phyloP scores from a whole-genome alignment of 1,284 basidiomycete species.

The Ceratobasidium sp. region DNA sequence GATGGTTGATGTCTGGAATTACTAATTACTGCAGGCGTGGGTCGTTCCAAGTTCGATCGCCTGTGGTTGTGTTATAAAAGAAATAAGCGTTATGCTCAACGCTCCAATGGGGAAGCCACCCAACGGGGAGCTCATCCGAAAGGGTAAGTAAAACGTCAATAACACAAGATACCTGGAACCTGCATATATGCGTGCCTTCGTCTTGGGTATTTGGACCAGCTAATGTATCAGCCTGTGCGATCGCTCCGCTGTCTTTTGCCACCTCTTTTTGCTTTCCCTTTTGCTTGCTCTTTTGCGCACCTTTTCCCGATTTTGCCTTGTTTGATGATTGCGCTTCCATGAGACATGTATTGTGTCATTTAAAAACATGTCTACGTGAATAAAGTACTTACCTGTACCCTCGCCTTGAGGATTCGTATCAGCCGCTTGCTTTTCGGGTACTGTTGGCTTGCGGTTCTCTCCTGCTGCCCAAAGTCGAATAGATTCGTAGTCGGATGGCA shows the following conservation, averaged over 20 bases:
- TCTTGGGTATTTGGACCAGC: not conserved
- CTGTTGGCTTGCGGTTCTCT: not conserved
- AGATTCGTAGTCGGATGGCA: conserved; percentile 13
- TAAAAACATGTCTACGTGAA: not conserved
- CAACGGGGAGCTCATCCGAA: conserved; percentile 4
- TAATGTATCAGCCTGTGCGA: not conserved
- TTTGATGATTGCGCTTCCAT: not conserved
- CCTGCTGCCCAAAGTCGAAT: not conserved
- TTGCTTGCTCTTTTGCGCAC: not conserved
- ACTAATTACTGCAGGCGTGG: not conserved
- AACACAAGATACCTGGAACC: not conserved
- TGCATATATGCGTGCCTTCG: not conserved
- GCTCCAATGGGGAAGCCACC: conserved; percentile 4
- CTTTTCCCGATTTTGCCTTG: not conserved
- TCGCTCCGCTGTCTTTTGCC: not conserved
- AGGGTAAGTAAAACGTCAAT: too few species aligned
- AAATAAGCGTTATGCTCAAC: not conserved
- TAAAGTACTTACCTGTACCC: not conserved
- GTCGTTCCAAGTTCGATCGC: conserved; percentile 1
- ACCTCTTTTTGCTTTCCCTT: not conserved
- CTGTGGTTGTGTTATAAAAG: not conserved
- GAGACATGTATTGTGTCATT: not conserved
- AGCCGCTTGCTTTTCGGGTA: not conserved
- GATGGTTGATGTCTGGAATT: too few species aligned
- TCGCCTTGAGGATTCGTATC: not conserved